Evolutionary conservation across 2,329 filamentous ascomycete genomes (phyloP).

Genomic region (Tolypocladium inflatum): DNA sequence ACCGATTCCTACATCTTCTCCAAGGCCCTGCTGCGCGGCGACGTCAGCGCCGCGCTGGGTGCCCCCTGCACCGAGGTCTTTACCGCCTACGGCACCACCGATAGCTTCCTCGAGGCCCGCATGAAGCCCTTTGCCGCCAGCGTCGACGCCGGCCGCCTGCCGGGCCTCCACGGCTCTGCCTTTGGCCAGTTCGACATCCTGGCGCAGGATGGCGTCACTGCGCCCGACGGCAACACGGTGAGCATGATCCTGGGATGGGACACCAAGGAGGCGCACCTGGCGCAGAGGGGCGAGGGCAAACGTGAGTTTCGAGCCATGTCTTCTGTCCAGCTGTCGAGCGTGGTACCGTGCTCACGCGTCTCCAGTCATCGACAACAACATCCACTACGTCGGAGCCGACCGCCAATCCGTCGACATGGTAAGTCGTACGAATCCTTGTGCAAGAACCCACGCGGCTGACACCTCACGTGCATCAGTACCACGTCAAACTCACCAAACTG

Average conservation of each 20-base stretch:
- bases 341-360: background rate
- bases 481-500: constrained; percentile 12
- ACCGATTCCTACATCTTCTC: constrained; percentile 14
- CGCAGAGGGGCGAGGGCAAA: constrained; percentile 19
- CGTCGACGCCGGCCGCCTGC: constrained; percentile 12
- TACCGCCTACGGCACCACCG: constrained; percentile 21
- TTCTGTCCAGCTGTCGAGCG: too few relatives aligned
- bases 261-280: constrained; percentile 25
- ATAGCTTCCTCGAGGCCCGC: constrained; percentile 19
- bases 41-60: constrained; percentile 16
- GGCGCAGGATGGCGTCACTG: constrained; percentile 15
- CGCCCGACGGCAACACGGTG: constrained; percentile 18
- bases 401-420: constrained; percentile 23
- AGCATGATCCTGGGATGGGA: constrained; percentile 29
- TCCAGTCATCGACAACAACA: constrained; percentile 25
- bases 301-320: constrained; percentile 11
- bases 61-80: constrained; percentile 30
- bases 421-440: constrained; percentile 4
- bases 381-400: constrained; percentile 19
- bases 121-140: constrained; percentile 17
- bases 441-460: background rate
- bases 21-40: constrained; percentile 9
- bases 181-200: constrained; percentile 23
- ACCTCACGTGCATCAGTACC: constrained; percentile 13
- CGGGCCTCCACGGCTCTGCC: constrained; percentile 21